Conservation (phyloP, 495 filamentous ascomycete genomes). For the Hypoxylon subgilvum region DNA sequence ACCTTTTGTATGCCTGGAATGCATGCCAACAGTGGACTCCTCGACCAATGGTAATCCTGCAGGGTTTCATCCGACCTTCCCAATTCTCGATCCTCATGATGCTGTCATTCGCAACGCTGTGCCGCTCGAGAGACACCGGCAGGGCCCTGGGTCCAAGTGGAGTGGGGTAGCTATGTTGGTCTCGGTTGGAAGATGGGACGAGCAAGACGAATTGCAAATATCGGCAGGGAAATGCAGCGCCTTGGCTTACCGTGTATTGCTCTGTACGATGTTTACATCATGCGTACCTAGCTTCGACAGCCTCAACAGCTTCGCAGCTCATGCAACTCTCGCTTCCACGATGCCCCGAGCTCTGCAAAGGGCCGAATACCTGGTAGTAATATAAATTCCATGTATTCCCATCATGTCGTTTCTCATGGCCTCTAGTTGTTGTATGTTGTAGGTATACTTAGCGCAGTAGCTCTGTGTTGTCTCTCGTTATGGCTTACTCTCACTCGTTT, state of each 20-base stretch:
- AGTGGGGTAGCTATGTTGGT: constrained; percentile 22
- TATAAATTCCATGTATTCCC: constrained; percentile 2
- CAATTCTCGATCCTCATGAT: constrained; percentile 8
- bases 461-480: constrained; percentile 10
- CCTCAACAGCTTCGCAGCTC: constrained; percentile 1
- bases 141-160: constrained; percentile 1
- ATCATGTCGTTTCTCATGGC: background rate
- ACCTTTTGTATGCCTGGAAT: constrained; percentile 10
- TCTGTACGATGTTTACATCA: constrained; percentile 12
- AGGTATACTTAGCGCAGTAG: background rate
- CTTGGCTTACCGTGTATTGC: too few relatives aligned
- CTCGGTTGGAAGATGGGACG: constrained; percentile 33
- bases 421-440: background rate
- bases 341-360: constrained; percentile 4
- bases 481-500: constrained; percentile 21
- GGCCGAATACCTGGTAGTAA: constrained; percentile 9
- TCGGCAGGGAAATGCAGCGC: too few relatives aligned
- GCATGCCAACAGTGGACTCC: constrained; percentile 3
- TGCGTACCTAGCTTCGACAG: too few relatives aligned
- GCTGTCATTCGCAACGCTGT: constrained; percentile 13
- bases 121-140: constrained; percentile 7
- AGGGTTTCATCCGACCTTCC: constrained; percentile 11
- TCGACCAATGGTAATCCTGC: constrained; percentile 9
- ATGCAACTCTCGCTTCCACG: constrained; percentile 4
- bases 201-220: too few relatives aligned